These are phyloP conservation scores for Nissolia schottii DNA, from an alignment of 306 rosid species.

Conservation along the genomic window DNA sequence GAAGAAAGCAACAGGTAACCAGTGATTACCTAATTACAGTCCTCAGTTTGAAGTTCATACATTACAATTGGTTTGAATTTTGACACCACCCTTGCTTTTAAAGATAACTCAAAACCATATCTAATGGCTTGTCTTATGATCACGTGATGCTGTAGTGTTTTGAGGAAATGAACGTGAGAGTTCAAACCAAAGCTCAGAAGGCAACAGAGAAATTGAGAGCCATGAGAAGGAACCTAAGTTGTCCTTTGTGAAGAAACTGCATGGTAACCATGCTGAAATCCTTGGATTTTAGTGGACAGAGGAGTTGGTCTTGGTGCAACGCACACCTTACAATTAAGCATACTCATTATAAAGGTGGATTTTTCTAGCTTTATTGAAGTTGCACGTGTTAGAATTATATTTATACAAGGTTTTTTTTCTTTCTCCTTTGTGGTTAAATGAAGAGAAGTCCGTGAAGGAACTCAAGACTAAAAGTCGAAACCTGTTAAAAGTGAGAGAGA, in stretches of 20 bases:
- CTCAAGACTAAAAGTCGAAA: background rate
- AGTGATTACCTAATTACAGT: background rate
- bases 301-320: background rate
- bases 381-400: too few species aligned
- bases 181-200: conserved; percentile 55
- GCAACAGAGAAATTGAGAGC: conserved; percentile 51
- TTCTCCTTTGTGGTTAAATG: too few species aligned
- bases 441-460: background rate
- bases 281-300: background rate
- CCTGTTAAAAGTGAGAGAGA: background rate
- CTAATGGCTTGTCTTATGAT: background rate
- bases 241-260: conserved; percentile 42
- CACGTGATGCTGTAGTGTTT: conserved; percentile 40
- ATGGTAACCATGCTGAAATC: background rate
- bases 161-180: conserved; percentile 51
- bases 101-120: background rate
- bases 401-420: too few species aligned
- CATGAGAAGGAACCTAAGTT: conserved; percentile 61
- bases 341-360: too few species aligned
- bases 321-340: too few species aligned
- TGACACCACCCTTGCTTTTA: background rate
- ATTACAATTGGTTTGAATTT: too few species aligned
- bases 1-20: conserved; percentile 70
- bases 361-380: too few species aligned
- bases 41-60: background rate